phyloP scores from a whole-genome alignment of 768 basidiomycete genomes.

The Hygrocybe coccinea region DNA sequence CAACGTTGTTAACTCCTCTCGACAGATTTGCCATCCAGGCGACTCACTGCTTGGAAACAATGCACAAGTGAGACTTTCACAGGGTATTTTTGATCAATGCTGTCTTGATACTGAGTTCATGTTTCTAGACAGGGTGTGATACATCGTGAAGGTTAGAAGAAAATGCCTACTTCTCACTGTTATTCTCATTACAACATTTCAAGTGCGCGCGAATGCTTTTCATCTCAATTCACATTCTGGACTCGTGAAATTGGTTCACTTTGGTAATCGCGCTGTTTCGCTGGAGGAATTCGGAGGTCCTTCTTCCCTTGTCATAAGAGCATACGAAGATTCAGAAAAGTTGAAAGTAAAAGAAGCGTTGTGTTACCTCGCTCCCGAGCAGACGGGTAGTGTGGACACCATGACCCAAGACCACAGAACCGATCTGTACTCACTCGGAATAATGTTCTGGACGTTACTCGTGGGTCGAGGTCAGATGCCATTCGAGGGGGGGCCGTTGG shows the following conservation, averaged over 20 bases:
- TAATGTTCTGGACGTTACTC: slow-evolving; percentile 71
- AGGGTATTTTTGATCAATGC: neutral
- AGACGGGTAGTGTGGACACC: slow-evolving; percentile 69
- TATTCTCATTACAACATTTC: neutral
- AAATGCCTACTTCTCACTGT: neutral
- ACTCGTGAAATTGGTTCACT: slow-evolving; percentile 65
- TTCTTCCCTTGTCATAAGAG: slow-evolving; percentile 59
- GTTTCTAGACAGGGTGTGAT: slow-evolving; percentile 46
- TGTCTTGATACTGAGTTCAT: slow-evolving; percentile 7
- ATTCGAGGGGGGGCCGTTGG: slow-evolving; percentile 56
- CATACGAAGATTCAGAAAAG: slow-evolving; percentile 58
- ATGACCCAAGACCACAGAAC: slow-evolving; percentile 69
- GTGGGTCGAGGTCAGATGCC: slow-evolving; percentile 64
- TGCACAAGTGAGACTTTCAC: slow-evolving; percentile 47
- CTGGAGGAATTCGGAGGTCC: slow-evolving; percentile 69
- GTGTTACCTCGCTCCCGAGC: slow-evolving; percentile 72
- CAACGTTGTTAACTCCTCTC: neutral
- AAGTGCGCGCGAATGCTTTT: slow-evolving; percentile 72
- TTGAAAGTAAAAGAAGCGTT: slow-evolving; percentile 70
- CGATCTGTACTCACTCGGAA: slow-evolving; percentile 69
- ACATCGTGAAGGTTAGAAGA: slow-evolving; percentile 57
- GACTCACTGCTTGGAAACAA: slow-evolving; percentile 62
- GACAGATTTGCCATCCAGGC: slow-evolving; percentile 69
- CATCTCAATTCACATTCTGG: slow-evolving; percentile 68
- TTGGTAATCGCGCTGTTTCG: slow-evolving; percentile 69